Conservation (phyloP, 163 green algal species). For the Trebouxia gelatinosa region DNA sequence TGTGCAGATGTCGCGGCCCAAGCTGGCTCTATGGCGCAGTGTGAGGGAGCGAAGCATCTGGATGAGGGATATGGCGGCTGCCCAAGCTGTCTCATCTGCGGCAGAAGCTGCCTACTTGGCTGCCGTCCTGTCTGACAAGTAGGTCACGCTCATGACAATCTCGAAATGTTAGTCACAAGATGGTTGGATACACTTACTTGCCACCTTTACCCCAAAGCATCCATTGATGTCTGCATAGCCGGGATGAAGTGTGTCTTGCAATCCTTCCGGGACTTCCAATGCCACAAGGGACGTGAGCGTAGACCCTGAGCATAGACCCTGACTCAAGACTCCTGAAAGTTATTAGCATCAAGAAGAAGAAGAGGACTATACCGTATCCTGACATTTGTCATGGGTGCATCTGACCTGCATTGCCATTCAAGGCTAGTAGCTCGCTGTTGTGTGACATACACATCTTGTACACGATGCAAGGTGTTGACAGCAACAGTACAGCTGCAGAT, state of each 20-base stretch:
- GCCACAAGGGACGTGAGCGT: background rate
- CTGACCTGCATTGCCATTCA: no score
- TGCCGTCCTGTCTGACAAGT: conserved; percentile 33
- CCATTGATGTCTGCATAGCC: background rate
- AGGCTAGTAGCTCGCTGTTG: no score
- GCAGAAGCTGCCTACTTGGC: conserved; percentile 20
- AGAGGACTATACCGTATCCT: no score
- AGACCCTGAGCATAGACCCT: background rate
- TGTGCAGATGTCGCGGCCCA: conserved; percentile 3
- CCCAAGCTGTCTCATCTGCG: background rate
- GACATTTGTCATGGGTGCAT: no score
- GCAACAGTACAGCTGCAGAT: no score
- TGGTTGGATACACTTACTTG: background rate
- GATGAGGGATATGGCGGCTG: conserved; percentile 23
- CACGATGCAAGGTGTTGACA: no score
- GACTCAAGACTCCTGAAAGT: no score
- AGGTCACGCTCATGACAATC: background rate
- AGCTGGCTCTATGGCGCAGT: conserved; percentile 25
- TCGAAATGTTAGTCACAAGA: background rate
- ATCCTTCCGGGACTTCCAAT: background rate
- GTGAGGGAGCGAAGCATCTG: conserved; percentile 27
- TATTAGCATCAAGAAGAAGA: no score
- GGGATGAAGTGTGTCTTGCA: background rate
- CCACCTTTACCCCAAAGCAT: background rate
- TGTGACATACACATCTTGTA: no score